phyloP scores from a whole-genome alignment of 345 rosid species.

The Salix dunnii region DNA sequence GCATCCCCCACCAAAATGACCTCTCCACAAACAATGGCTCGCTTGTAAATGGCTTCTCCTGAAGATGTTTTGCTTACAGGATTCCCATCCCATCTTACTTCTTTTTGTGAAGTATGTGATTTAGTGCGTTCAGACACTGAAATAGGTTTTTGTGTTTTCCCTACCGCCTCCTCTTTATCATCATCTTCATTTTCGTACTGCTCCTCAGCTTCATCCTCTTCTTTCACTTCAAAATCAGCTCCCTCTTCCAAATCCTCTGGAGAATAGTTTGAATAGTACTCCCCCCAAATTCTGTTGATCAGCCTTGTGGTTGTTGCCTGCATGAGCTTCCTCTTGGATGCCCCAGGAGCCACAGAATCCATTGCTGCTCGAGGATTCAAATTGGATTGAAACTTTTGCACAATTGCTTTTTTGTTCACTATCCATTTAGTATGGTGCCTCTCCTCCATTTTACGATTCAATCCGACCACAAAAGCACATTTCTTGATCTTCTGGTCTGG shows the following conservation, averaged over 20 bases:
- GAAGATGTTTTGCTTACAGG: slow-evolving; percentile 12
- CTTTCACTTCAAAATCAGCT: slow-evolving; percentile 14
- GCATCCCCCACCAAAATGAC: slow-evolving; percentile 16
- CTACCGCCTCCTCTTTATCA: slow-evolving; percentile 19
- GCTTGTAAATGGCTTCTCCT: slow-evolving; percentile 19
- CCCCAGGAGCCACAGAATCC: slow-evolving; percentile 31
- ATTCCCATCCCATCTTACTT: slow-evolving; percentile 25
- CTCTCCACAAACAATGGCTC: slow-evolving; percentile 25
- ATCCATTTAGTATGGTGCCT: slow-evolving; percentile 77
- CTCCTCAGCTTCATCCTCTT: slow-evolving; percentile 26
- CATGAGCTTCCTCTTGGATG: slow-evolving; percentile 66
- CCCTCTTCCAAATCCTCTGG: slow-evolving; percentile 18
- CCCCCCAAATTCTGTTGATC: slow-evolving; percentile 83
- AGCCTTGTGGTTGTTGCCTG: slow-evolving; percentile 78
- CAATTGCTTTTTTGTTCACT: slow-evolving; percentile 55
- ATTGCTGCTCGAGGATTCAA: slow-evolving; percentile 61
- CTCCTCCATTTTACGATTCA: slow-evolving; percentile 62
- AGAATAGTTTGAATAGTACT: slow-evolving; percentile 52
- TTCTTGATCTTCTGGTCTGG: slow-evolving; percentile 46
- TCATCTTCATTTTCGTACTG: slow-evolving; percentile 29
- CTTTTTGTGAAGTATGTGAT: slow-evolving; percentile 5
- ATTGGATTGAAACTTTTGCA: slow-evolving; percentile 42
- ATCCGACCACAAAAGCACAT: slow-evolving; percentile 58
- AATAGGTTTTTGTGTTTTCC: slow-evolving; percentile 13
- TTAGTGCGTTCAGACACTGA: slow-evolving; percentile 1